Evolutionary conservation across 2,329 filamentous ascomycete species (phyloP).

Genomic region (Ascosphaera apis): DNA sequence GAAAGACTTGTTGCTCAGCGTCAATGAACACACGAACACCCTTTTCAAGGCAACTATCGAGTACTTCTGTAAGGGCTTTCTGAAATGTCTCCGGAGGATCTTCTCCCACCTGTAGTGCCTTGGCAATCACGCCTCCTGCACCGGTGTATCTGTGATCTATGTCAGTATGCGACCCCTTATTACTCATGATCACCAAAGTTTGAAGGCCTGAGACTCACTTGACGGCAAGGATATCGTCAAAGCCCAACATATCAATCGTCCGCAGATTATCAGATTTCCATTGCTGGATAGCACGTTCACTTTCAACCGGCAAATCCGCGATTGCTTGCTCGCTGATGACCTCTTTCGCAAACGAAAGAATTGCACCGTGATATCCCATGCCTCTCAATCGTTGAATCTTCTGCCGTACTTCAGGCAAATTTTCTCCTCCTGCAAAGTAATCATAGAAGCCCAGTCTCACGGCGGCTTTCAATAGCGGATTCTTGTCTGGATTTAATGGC

Average conservation of each 20-base stretch:
- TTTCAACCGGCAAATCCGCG: slow-evolving; percentile 2
- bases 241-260: slow-evolving; percentile 37
- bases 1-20: slow-evolving; percentile 29
- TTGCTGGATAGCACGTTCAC: slow-evolving; percentile 4
- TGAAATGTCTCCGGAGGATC: neutral
- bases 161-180: too few species aligned
- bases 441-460: slow-evolving; percentile 70
- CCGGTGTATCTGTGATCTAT: neutral
- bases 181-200: slow-evolving; percentile 32
- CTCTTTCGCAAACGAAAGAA: slow-evolving; percentile 64
- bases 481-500: slow-evolving; percentile 50
- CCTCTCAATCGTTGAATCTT: slow-evolving; percentile 43
- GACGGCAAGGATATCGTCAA: neutral
- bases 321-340: slow-evolving; percentile 33
- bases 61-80: neutral
- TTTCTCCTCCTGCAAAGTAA: slow-evolving; percentile 77
- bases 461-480: slow-evolving; percentile 45
- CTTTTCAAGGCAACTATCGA: neutral
- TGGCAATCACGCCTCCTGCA: neutral
- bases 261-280: slow-evolving; percentile 10
- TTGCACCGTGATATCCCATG: slow-evolving; percentile 63
- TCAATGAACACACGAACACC: slow-evolving; percentile 26
- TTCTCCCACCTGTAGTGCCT: neutral
- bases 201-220: slow-evolving; percentile 23
- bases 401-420: slow-evolving; percentile 38